Percentiles rank a stretch among this genome's conserved stretches.
These are phyloP conservation scores for Aspergillus panamensis DNA, from an alignment of 495 filamentous ascomycete genomes.

Conservation along the genomic window DNA sequence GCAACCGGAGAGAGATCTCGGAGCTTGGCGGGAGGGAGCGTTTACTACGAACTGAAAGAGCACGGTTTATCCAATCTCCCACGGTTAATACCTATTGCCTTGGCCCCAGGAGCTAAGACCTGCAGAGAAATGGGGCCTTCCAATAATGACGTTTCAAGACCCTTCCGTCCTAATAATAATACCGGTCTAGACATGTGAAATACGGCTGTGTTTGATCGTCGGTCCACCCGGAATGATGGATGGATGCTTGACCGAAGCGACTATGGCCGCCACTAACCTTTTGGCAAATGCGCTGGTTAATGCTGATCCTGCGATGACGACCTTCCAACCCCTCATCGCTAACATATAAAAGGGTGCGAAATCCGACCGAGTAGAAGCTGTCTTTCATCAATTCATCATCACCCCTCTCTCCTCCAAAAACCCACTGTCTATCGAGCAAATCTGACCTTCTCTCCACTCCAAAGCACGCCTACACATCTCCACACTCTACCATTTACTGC, in stretches of 20 bases:
- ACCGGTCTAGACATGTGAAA: constrained; percentile 24
- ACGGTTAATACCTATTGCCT: background rate
- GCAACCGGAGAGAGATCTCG: constrained; percentile 6
- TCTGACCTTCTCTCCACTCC: background rate
- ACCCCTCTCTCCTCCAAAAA: constrained; percentile 11
- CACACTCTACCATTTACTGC: background rate
- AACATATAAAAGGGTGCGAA: constrained; percentile 35
- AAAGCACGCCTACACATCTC: background rate
- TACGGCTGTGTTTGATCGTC: constrained; percentile 22
- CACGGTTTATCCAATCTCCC: background rate
- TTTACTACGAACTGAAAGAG: background rate
- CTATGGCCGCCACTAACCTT: constrained; percentile 19
- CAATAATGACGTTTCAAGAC: constrained; percentile 22
- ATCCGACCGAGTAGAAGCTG: constrained; percentile 18
- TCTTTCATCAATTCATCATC: constrained; percentile 6
- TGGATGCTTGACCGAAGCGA: constrained; percentile 24
- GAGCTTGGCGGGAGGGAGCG: background rate
- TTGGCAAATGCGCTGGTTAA: constrained; percentile 25
- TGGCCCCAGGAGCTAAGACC: constrained; percentile 20
- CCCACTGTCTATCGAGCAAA: constrained; percentile 2
- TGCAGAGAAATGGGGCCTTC: constrained; percentile 17
- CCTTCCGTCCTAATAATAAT: constrained; percentile 15
- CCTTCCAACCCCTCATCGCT: constrained; percentile 28
- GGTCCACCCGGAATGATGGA: constrained; percentile 17
- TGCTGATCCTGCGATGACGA: constrained; percentile 32